Conservation (phyloP, 2,329 filamentous ascomycete genomes). For the Neonectria punicea region DNA sequence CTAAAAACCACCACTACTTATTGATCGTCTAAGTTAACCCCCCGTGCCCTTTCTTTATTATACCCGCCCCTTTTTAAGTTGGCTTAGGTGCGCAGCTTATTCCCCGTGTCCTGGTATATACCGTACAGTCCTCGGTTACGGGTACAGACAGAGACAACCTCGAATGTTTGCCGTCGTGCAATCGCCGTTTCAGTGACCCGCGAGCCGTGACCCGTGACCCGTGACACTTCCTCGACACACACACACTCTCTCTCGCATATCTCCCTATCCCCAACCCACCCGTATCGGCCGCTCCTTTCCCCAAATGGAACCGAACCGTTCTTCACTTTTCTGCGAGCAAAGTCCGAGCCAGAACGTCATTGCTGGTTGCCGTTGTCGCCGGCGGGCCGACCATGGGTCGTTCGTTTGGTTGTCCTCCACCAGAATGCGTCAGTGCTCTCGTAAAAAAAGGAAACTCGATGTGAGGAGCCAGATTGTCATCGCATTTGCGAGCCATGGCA, state of each 20-base stretch:
- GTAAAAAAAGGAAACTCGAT: neutral
- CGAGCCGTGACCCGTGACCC: constrained; percentile 7
- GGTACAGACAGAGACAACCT: constrained; percentile 29
- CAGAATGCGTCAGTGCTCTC: neutral
- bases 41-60: neutral
- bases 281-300: constrained; percentile 11
- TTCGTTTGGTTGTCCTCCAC: constrained; percentile 11
- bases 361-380: constrained; percentile 17
- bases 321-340: constrained; percentile 16
- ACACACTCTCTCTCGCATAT: constrained; percentile 5
- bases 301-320: constrained; percentile 18
- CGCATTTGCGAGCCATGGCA: neutral
- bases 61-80: too few relatives aligned
- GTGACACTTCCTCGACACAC: constrained; percentile 26
- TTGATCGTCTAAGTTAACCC: neutral
- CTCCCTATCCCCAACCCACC: neutral
- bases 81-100: neutral
- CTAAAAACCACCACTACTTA: neutral
- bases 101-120: neutral
- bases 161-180: constrained; percentile 40
- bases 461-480: neutral
- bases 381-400: constrained; percentile 19
- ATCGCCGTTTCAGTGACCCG: constrained; percentile 36
- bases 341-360: constrained; percentile 23
- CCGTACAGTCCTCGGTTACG: neutral